Percentiles rank a stretch among this genome's conserved stretches.
phyloP scores from a whole-genome alignment of 2,329 filamentous ascomycete species.

The Nectriaceae sp. region DNA sequence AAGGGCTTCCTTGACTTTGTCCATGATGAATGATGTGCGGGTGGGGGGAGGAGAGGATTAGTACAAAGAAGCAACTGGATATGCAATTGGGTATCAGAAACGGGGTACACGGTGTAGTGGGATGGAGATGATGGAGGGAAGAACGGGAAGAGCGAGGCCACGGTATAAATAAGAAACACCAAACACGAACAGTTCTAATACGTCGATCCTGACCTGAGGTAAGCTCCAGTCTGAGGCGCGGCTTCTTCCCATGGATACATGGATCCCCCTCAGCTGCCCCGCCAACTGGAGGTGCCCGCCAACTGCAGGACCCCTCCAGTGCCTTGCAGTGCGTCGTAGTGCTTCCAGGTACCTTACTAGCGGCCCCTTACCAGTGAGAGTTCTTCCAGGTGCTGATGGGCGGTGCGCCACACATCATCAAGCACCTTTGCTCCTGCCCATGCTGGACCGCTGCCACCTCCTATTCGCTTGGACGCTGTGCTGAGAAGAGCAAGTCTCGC shows the following conservation, averaged over 20 bases:
- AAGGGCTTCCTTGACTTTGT: slow-evolving; percentile 46
- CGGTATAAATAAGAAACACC: slow-evolving; percentile 22
- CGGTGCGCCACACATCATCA: not conserved
- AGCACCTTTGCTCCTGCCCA: slow-evolving; percentile 17
- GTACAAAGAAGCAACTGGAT: not conserved
- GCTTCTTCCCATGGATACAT: too few relatives aligned
- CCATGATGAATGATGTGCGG: slow-evolving; percentile 37
- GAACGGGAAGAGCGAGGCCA: slow-evolving; percentile 4
- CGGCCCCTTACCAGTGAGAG: not conserved
- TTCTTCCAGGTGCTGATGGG: too few relatives aligned
- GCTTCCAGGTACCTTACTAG: not conserved
- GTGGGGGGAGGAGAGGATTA: slow-evolving; percentile 5
- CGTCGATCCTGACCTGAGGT: not conserved
- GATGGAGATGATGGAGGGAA: slow-evolving; percentile 4
- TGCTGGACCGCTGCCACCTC: slow-evolving; percentile 22
- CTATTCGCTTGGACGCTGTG: slow-evolving; percentile 18
- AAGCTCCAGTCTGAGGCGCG: not conserved
- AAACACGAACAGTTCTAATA: too few relatives aligned
- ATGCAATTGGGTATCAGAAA: not conserved
- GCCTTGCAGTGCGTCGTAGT: slow-evolving; percentile 13
- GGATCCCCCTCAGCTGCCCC: slow-evolving; percentile 32
- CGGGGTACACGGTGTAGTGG: too few relatives aligned
- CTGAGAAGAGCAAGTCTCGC: not conserved
- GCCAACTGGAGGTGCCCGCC: slow-evolving; percentile 21
- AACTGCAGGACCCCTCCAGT: slow-evolving; percentile 1